Evolutionary conservation across 805 yeast species (phyloP).

Genomic region (Cyberlindnera euphorbiiphila): DNA sequence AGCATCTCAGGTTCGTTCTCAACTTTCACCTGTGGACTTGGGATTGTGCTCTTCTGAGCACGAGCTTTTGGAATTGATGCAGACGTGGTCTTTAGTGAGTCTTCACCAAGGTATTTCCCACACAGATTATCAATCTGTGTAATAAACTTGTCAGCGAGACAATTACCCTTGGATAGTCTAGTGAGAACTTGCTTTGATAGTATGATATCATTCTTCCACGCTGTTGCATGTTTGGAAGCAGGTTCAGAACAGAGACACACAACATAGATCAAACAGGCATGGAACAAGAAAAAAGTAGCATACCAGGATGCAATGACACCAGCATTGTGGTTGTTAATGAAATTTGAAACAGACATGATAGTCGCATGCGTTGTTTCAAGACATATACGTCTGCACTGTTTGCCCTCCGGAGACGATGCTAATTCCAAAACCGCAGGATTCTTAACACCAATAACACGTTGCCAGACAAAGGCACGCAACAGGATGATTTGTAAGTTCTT

Average conservation of each 20-base stretch:
- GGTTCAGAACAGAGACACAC: constrained; percentile 52
- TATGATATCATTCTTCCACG: constrained; percentile 43
- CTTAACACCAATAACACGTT: constrained; percentile 40
- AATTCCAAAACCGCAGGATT: constrained; percentile 31
- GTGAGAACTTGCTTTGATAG: constrained; percentile 38
- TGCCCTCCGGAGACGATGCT: constrained; percentile 40
- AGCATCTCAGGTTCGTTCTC: constrained; percentile 13
- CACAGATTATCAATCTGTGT: constrained; percentile 42
- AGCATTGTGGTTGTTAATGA: constrained; percentile 31
- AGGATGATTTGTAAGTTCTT: constrained; percentile 51
- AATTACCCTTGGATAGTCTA: constrained; percentile 38
- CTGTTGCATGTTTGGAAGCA: constrained; percentile 37
- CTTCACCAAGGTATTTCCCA: constrained; percentile 28
- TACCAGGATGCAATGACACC: constrained; percentile 59
- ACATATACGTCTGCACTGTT: constrained; percentile 48
- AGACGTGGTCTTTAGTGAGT: constrained; percentile 12
- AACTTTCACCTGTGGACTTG: constrained; percentile 2
- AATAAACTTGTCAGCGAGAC: constrained; percentile 43
- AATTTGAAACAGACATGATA: constrained; percentile 44
- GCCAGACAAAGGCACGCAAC: constrained; percentile 55
- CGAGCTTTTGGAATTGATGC: constrained; percentile 8
- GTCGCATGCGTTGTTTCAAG: constrained; percentile 49
- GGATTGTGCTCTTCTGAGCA: not conserved
- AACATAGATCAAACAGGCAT: constrained; percentile 57
- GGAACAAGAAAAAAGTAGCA: constrained; percentile 58